Evolutionary conservation across 2,329 filamentous ascomycete species (phyloP).

Genomic region (Dendrostoma leiphaemia): DNA sequence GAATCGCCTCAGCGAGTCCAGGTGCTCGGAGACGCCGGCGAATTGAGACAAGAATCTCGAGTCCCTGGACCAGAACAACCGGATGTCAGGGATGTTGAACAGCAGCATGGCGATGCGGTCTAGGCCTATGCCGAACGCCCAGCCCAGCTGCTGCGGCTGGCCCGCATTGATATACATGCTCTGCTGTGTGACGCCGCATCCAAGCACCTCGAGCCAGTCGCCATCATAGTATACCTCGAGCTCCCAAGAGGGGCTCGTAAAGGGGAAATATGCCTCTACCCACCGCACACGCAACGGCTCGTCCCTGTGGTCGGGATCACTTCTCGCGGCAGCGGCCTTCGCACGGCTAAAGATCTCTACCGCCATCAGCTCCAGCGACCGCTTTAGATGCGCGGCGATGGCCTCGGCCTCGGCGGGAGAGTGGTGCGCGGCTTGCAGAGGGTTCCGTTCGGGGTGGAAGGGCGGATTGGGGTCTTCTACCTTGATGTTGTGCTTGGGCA

Average conservation of each 20-base stretch:
- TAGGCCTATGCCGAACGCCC: slow-evolving; percentile 93
- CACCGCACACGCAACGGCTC: slow-evolving; percentile 85
- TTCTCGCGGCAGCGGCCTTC: slow-evolving; percentile 58
- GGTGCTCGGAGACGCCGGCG: slow-evolving; percentile 53
- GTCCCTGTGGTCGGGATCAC: slow-evolving; percentile 47
- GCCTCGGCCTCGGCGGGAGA: slow-evolving; percentile 75
- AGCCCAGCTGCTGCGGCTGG: slow-evolving; percentile 74
- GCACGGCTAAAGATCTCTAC: slow-evolving; percentile 84
- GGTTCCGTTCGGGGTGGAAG: slow-evolving; percentile 76
- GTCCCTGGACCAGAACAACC: slow-evolving; percentile 92
- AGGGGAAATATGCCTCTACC: slow-evolving; percentile 97
- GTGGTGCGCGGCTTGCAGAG: slow-evolving; percentile 72
- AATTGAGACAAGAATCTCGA: slow-evolving; percentile 86
- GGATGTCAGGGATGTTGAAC: slow-evolving; percentile 93
- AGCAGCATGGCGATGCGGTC: slow-evolving; percentile 97
- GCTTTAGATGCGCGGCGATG: slow-evolving; percentile 81
- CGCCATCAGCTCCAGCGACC: slow-evolving; percentile 84
- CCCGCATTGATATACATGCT: slow-evolving; percentile 75
- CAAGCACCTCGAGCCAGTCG: slow-evolving; percentile 93
- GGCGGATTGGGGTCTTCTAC: slow-evolving; percentile 84
- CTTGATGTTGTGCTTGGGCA: slow-evolving; percentile 71
- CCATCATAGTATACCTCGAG: slow-evolving; percentile 92
- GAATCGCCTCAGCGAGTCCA: slow-evolving; percentile 59
- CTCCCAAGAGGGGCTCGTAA: slow-evolving; percentile 94
- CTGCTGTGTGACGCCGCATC: slow-evolving; percentile 88